These are phyloP conservation scores for Ramaria sp. DNA, from an alignment of 768 basidiomycete species.

Conservation along the genomic window DNA sequence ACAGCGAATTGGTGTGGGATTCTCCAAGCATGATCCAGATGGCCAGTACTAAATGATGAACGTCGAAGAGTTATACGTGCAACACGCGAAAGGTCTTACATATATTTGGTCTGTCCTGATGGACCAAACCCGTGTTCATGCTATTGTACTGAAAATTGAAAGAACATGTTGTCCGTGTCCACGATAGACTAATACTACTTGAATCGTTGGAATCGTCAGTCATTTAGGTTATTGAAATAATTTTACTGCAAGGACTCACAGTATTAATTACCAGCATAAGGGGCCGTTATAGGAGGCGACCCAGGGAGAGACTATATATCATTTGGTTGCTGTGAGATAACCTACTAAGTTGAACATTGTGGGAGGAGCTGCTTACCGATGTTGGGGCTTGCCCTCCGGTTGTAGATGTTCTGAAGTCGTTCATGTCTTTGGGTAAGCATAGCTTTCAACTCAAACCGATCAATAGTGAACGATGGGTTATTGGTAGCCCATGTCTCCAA, in stretches of 20 bases:
- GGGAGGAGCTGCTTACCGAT: constrained; percentile 23
- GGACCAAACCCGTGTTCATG: no score
- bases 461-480: constrained; percentile 32
- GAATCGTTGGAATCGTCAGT: no score
- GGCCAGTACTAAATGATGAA: no score
- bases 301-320: constrained; percentile 23
- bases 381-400: constrained; percentile 44
- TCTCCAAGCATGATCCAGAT: no score
- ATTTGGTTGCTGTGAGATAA: not conserved
- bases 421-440: constrained; percentile 28
- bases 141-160: no score
- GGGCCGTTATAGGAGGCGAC: constrained; percentile 32
- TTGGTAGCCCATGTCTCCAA: constrained; percentile 28
- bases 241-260: constrained; percentile 20
- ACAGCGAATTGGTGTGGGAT: no score
- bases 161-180: not conserved
- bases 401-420: constrained; percentile 46
- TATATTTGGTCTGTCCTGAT: no score
- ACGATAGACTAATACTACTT: no score
- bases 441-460: constrained; percentile 42
- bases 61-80: no score
- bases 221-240: not conserved
- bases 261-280: constrained; percentile 45
- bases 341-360: not conserved
- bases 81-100: no score